Evolutionary conservation across 208 protist species (phyloP), one percentile per base, ranked within the genome.

Genomic region (Phytomonas francai): DNA sequence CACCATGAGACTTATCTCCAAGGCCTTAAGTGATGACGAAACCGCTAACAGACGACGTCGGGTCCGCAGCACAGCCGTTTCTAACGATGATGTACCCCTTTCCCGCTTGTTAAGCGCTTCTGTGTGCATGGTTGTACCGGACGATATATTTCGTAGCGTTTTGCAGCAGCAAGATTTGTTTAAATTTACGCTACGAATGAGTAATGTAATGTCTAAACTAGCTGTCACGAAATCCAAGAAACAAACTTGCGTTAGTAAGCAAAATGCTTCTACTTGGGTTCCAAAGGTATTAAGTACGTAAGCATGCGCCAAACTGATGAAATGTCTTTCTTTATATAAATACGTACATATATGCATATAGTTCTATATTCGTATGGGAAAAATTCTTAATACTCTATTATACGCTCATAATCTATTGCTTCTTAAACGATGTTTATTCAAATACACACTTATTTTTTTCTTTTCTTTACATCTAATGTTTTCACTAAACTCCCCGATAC

Each of bases 141-240:
- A 86, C 45, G 79, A 89, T 69, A n/a, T 92, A 22, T 92, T 92
- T 68, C 76, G 79, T 62, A 78, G 73, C 30, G 79, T 92, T 0
- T 71, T 92, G 27, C 86, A 84, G 68, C 86, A 92, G 69, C 16
- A 22, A 3, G 34, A 62, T 33, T 39, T 39, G 34, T 9, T 3
- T 62, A 39, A 9, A 9, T 62, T 39, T 62, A 22, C 39, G 39
- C 39, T 49, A 3, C 39, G 14, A 12, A 49, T 49, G 1, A 19
- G 39, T 19, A 49, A 19, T 19, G 14, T 49, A 19, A 19, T 19
- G 16, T 49, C 39, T 49, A 49, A 22, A 19, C 39, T 49, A 19
- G 12, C 2, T 2, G 2, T 19, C 16, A 49, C 39, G 12, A 49
- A 49, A 19, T 19, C 39, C 7, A 49, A 49, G 16, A 49, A 49